Percentiles rank a stretch among this genome's conserved stretches.
Conservation (phyloP, 2,329 filamentous ascomycete species). For the Pezizomycotina sp. region DNA sequence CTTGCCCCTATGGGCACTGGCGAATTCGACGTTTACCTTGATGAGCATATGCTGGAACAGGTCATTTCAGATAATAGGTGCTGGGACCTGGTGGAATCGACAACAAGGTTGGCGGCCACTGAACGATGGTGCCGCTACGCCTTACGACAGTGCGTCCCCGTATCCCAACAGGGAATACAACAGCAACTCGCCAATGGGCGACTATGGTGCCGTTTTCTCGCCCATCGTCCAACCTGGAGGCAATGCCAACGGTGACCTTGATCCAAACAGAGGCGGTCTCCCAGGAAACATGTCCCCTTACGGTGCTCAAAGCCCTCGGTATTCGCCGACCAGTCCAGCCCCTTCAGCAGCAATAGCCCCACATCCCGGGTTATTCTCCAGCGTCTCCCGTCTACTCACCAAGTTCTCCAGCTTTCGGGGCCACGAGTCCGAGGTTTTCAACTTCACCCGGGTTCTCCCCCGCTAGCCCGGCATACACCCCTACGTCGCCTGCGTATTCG, state of each 20-base stretch:
- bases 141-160: slow-evolving; percentile 62
- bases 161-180: slow-evolving; percentile 43
- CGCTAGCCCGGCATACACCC: slow-evolving; percentile 37
- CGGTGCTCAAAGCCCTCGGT: slow-evolving; percentile 47
- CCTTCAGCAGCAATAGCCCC: no score
- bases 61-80: slow-evolving; percentile 84
- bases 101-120: slow-evolving; percentile 41
- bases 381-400: slow-evolving; percentile 50
- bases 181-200: slow-evolving; percentile 60
- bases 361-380: slow-evolving; percentile 52
- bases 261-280: slow-evolving; percentile 46
- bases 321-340: slow-evolving; percentile 59
- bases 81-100: slow-evolving; percentile 49
- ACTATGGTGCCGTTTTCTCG: slow-evolving; percentile 52
- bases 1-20: slow-evolving; percentile 94
- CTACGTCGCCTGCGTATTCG: slow-evolving; percentile 50
- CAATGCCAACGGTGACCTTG: slow-evolving; percentile 49
- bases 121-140: slow-evolving; percentile 66
- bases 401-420: slow-evolving; percentile 50
- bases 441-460: slow-evolving; percentile 40
- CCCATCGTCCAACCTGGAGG: slow-evolving; percentile 56
- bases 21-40: slow-evolving; percentile 83
- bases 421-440: slow-evolving; percentile 40
- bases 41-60: slow-evolving; percentile 88
- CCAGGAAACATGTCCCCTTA: slow-evolving; percentile 36